A percentile compares a stretch with the other conserved stretches of the same genome.
Evolutionary conservation across 371 early-diverging fungal genomes (phyloP).

Genomic region (Syncephalastrum contaminatum): DNA sequence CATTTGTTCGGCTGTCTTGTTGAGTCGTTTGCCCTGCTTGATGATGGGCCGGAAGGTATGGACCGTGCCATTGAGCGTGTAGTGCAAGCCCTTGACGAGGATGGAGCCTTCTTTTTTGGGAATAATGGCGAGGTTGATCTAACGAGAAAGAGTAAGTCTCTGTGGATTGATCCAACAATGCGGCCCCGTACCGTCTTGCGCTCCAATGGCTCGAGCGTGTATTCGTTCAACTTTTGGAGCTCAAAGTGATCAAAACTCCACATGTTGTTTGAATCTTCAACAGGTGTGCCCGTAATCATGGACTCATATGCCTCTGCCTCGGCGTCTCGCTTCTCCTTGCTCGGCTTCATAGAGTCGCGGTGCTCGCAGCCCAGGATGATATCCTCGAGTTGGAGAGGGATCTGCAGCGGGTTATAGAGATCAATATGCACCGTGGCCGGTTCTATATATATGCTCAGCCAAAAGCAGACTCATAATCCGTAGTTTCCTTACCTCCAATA

Average conservation of each 20-base stretch:
- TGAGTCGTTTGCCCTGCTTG: slow-evolving; percentile 73
- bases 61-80: slow-evolving; percentile 73
- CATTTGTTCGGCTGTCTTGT: slow-evolving; percentile 69
- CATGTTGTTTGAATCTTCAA: slow-evolving; percentile 20
- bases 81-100: slow-evolving; percentile 73
- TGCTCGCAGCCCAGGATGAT: slow-evolving; percentile 64
- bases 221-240: slow-evolving; percentile 47
- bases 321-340: slow-evolving; percentile 7
- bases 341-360: slow-evolving; percentile 36
- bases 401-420: slow-evolving; percentile 65
- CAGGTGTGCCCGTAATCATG: slow-evolving; percentile 30
- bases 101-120: slow-evolving; percentile 78
- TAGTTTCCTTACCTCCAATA: slow-evolving; percentile 58
- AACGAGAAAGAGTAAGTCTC: not conserved
- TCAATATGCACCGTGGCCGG: slow-evolving; percentile 65
- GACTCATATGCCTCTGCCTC: slow-evolving; percentile 29
- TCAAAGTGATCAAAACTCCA: slow-evolving; percentile 49
- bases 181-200: slow-evolving; percentile 49
- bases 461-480: too few relatives aligned
- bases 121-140: slow-evolving; percentile 73
- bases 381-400: slow-evolving; percentile 57
- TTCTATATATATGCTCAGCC: slow-evolving; percentile 58
- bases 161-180: not conserved
- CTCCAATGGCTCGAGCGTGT: slow-evolving; percentile 56
- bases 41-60: slow-evolving; percentile 68